These are phyloP conservation scores for Yamadazyma membranifaciens DNA, from an alignment of 1,139 yeast genomes.

Conservation along the genomic window DNA sequence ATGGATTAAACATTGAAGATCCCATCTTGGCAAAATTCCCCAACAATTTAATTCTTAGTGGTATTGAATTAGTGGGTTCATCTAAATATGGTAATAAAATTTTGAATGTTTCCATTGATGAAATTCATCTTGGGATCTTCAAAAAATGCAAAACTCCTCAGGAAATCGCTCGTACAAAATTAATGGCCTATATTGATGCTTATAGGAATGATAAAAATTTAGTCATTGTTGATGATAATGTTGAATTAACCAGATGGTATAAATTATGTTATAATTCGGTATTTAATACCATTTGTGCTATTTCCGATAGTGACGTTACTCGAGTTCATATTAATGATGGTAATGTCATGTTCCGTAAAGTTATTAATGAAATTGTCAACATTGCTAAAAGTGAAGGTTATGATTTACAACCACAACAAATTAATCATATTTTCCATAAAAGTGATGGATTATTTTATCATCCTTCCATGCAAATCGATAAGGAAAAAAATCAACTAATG, in stretches of 20 bases:
- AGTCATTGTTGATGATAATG: slow-evolving; percentile 46
- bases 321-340: slow-evolving; percentile 57
- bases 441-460: slow-evolving; percentile 65
- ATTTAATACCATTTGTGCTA: slow-evolving; percentile 59
- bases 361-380: slow-evolving; percentile 61
- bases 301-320: slow-evolving; percentile 53
- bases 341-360: slow-evolving; percentile 52
- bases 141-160: slow-evolving; percentile 17
- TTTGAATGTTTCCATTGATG: slow-evolving; percentile 53
- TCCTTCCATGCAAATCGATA: slow-evolving; percentile 76
- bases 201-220: slow-evolving; percentile 42
- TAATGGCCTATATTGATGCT: slow-evolving; percentile 45
- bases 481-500: slow-evolving; percentile 64
- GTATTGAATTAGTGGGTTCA: slow-evolving; percentile 69
- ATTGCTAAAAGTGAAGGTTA: slow-evolving; percentile 68
- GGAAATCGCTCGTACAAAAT: slow-evolving; percentile 21
- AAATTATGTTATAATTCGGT: slow-evolving; percentile 70
- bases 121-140: slow-evolving; percentile 55
- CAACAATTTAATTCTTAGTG: slow-evolving; percentile 56
- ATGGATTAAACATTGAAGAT: slow-evolving; percentile 72
- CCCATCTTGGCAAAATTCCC: slow-evolving; percentile 61
- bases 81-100: slow-evolving; percentile 54
- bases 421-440: slow-evolving; percentile 50
- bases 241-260: slow-evolving; percentile 63
- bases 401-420: slow-evolving; percentile 41